Evolutionary conservation across 768 basidiomycete species (phyloP), one percentile per base, ranked within the genome.

Genomic region (Suillus occidentalis): DNA sequence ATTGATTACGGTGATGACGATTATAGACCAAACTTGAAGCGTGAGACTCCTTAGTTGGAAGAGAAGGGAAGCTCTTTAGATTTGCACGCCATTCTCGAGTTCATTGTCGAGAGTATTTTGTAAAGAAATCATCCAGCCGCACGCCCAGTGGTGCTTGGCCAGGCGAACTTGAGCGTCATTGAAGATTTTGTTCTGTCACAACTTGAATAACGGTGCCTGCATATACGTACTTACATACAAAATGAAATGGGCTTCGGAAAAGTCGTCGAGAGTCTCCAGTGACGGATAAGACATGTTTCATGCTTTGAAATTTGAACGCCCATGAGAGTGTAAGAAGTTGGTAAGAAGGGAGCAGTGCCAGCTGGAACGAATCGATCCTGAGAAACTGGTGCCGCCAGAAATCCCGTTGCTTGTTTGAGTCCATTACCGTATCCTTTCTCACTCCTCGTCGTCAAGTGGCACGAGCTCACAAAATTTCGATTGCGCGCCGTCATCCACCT

Each of bases 301-400:
- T 12, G 9, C 9, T 53, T 31, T 20, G n/a, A 22, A 47, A 22
- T 13, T 47, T 22, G 28, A 55, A 13, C 16, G 22, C 6, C n/a
- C 39, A 63, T 58, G 40, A 43, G 45, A 40, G 49, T 52, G 70
- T 72, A 61, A 42, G n/a, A n/a, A n/a, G n/a, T n/a, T n/a, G n/a
- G n/a, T n/a, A n/a, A n/a, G n/a, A 61, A 53, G 50, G 42, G 37
- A 34, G 18, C 37, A 39, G 22, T 25, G 37, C n/a, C 10, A 57
- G 56, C 56, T 10, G 22, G 18, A 34, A 57, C 56, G 4, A 36
- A 7, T 59, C 62, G 67, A 69, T 65, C 70, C 69, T 74, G 75
- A 76, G 76, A 77, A 75, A 70, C 63, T 63, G 66, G n/a, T 64
- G 64, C 45, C 50, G 56, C 47, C 22, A 28, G 50, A 62, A 57